Evolutionary conservation across 1,139 yeast species (phyloP), one percentile per base, ranked within the genome.

Genomic region (Candida tetrigidarum): DNA sequence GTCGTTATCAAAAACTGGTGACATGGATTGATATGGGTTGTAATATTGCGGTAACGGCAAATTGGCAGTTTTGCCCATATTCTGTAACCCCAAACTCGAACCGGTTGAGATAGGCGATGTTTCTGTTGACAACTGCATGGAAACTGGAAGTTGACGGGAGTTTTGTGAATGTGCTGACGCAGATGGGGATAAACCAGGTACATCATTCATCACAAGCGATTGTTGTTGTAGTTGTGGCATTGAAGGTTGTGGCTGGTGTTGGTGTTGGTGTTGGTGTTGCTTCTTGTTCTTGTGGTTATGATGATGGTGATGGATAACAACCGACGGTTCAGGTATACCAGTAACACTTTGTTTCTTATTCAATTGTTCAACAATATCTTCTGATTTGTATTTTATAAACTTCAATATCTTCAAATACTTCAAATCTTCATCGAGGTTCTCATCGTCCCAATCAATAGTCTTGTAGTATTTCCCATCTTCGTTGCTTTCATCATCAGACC

Each of bases 361-460:
- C 11, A 37, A 27, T 28, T 51, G 51, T 11, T 40, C 38, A 6
- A 49, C 36, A 14, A 59, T 52, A 39, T 46, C 45, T 19, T 56
- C 53, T 36, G 61, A 64, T 50, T 72, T 74, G 54, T 74, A 74
- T 57, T 72, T 67, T 46, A 75, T 61, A 52, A 69, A 73, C 51
- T 74, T 73, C 51, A 74, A 59, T 11, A 73, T 68, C 44, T 72
- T 73, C 50, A 74, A 59, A 46, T 70, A 74, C 51, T 75, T 75
- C 58, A 74, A 65, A 53, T 74, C 79, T 53, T 75, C 80, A 53
- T 74, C 78, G 74, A 74, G 64, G 27, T 72, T 71, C 51, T 74
- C 79, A 51, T 74, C 78, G 48, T 75, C 80, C 80, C 80, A 74
- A 53, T 74, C 80, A 12, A 74, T 72, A 16, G 62, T 70, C 34